Evolutionary conservation across 306 rosid species (phyloP), one percentile per base, ranked within the genome.

Genomic region (Macrotyloma uniflorum): DNA sequence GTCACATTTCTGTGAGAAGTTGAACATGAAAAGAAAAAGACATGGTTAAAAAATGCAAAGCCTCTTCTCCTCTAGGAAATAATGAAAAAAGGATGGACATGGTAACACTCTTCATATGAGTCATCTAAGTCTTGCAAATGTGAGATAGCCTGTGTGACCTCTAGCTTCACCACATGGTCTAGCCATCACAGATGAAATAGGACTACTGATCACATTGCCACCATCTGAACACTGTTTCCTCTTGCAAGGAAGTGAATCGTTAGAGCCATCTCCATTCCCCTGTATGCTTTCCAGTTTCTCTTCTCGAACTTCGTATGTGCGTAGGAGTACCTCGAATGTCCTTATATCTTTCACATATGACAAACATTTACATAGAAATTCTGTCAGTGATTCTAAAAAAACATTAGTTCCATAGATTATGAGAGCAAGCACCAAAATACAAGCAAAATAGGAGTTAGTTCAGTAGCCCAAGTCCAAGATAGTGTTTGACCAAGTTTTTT

Each of bases 301-400:
- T 88, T 90, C 96, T 42, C 88, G 88, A 74, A 91, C 88, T 78
- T 93, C 98, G 20, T 88, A 89, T 8, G 94, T 76, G 13, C 93
- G 90, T 15, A 91, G 88, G 6, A 93, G 93, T 42, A 93, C 75
- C 91, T 93, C 98, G 62, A 93, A 93, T 50, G 94, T 93, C 88
- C 88, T 89, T 82, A 91, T 84, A 85, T 93, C 98, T 93, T 75
- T 28, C 22, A 76, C 42, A 70, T 14, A 78, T 54, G 28, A 59
- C 38, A 80, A 47, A 70, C 23, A 38, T 24, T 26, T 49, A 9
- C 20, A 62, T 24, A 46, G 50, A 32, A 57, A 32, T 35, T 42
- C 5, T n/a, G 14, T 79, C 80, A 79, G 74, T 78, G 77, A 16
- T 22, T 36, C 38, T 6, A 38, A 36, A 53, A 3, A 51, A 62